Base-by-base conservation (phyloP, 495 filamentous ascomycete genomes). In the Cercophora newfieldiana region DNA sequence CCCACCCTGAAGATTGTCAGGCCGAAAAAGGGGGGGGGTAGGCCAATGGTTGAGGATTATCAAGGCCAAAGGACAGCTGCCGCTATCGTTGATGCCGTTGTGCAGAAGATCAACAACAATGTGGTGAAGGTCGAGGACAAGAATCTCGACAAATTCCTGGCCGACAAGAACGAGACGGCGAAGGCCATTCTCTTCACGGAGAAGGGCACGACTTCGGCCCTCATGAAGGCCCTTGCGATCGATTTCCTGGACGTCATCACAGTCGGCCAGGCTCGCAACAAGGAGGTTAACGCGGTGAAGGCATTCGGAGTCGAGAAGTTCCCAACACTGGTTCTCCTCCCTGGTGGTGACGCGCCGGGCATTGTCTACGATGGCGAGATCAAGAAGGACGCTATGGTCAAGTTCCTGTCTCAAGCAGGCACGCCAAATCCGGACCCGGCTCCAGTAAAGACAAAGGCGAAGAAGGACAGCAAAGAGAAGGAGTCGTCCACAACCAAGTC, bases 171-270 rank as follows among this genome's bases (percentile, higher is more conserved):
- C 64, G 87, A 91, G 47, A 84, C 85, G 5, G 85, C 91, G 37
- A 98, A 97, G 80, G 93, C 91, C 4, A 88, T 99, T 49, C 81
- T 98, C 14, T 98, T 99, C 79, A 97, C 91, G 1, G 92, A 97
- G 65, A 98, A 98, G 78, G 94, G 94, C 1, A 90, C 89, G 16
- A 94, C 90, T 0, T 91, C 91, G 74, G 83, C 93, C 10, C 79
- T 97, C 16, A 83, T 96, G 62, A 91, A 90, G 77, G 88, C 92
- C 30, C 73, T 98, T 25, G 94, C 96, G 1, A 91, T 97, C 65
- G 96, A 98, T 67, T 98, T 94, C 76, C 80, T 93, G n/a, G 94
- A 88, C 29, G 85, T 85, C 50, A 88, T 97, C 70, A 83, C 83
- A 14, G 82, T 99, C 63, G 93, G 90, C 24, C 94, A 98, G 77